Percentiles rank a stretch among this genome's conserved stretches.
Evolutionary conservation across 1,139 yeast species (phyloP).

Genomic region (Yamadazyma conglobata): DNA sequence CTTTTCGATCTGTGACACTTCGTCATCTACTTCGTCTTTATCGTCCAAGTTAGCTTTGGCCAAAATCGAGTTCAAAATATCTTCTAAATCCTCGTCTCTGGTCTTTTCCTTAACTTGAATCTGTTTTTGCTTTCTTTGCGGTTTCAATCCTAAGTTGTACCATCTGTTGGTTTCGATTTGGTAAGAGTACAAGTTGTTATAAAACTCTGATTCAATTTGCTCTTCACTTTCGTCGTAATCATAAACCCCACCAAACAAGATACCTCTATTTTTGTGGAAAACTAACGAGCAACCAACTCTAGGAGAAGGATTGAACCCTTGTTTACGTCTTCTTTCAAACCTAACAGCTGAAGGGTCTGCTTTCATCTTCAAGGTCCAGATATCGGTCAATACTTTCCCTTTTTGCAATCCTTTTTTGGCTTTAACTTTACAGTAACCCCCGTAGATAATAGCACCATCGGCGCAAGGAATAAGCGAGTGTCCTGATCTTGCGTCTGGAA

Average conservation of each 20-base stretch:
- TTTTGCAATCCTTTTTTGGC: conserved; percentile 86
- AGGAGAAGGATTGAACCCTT: conserved; percentile 85
- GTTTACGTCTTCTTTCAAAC: conserved; percentile 88
- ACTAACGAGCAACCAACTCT: conserved; percentile 95
- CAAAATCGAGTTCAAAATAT: conserved; percentile 69
- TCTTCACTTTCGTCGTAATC: conserved; percentile 96
- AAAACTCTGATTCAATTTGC: conserved; percentile 78
- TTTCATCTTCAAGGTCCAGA: conserved; percentile 88
- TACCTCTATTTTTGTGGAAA: conserved; percentile 87
- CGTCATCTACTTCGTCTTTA: conserved; percentile 37
- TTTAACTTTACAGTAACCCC: conserved; percentile 92
- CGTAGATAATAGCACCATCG: conserved; percentile 85
- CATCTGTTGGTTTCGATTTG: conserved; percentile 87
- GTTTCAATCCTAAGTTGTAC: conserved; percentile 70
- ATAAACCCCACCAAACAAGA: conserved; percentile 92
- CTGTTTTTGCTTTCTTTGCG: conserved; percentile 51
- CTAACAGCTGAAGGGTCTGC: conserved; percentile 73
- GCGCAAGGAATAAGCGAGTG: conserved; percentile 80
- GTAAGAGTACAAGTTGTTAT: conserved; percentile 75
- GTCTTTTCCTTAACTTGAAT: conserved; percentile 46
- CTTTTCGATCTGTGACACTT: conserved; percentile 36
- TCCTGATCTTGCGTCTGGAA: conserved; percentile 93
- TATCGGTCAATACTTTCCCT: conserved; percentile 86
- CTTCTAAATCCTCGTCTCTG: conserved; percentile 81
- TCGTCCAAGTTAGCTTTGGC: conserved; percentile 67